Evolutionary conservation across 2,329 filamentous ascomycete genomes (phyloP), one percentile per base, ranked within the genome.

Genomic region (Fusarium tjaetaba): DNA sequence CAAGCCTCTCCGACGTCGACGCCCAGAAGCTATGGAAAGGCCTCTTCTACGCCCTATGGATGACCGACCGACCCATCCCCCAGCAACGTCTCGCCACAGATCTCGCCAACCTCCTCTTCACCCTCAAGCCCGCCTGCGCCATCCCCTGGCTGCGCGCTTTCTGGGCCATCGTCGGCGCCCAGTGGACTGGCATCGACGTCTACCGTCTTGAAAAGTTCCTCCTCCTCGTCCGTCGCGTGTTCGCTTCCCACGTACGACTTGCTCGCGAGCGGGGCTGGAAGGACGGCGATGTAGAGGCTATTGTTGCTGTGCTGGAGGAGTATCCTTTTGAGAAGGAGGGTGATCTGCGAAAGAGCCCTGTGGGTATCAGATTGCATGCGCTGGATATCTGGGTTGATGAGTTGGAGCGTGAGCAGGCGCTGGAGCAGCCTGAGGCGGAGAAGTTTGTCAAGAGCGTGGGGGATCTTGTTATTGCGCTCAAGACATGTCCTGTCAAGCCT

Each of bases 301-400:
- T 81, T 7, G 52, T 82, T 3, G 75, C 59, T 10, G 73, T 82
- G 3, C 66, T 84, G 45, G 58, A 57, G 10, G 77, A 77, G 55
- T 80, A 75, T 38, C 81, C 81, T 46, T 80, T 84, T 26, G 81
- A 84, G 39, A 68, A 71, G 39, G 80, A 81, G 41, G 80, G 82
- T 3, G 78, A 79, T n/a, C 65, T 91, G 76, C 80, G 82, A 58
- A 91, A 89, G 77, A 89, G 97, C 2, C 93, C 96, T 0, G 93
- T 96, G 76, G 96, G 96, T 0, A 80, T 99, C 81, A 86, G 94
- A 71, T 91, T 97, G 81, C 96, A 99, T 83, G 89, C 95, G 20
- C 82, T 97, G 72, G 96, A 99, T 84, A 88, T 98, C 61, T 98
- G 93, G 90, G 88, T 97, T 14, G 96, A 98, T 81, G 95, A 98